Evolutionary conservation across 2,329 filamentous ascomycete genomes (phyloP), one percentile per base, ranked within the genome.

Genomic region (Aspergillus sp.): DNA sequence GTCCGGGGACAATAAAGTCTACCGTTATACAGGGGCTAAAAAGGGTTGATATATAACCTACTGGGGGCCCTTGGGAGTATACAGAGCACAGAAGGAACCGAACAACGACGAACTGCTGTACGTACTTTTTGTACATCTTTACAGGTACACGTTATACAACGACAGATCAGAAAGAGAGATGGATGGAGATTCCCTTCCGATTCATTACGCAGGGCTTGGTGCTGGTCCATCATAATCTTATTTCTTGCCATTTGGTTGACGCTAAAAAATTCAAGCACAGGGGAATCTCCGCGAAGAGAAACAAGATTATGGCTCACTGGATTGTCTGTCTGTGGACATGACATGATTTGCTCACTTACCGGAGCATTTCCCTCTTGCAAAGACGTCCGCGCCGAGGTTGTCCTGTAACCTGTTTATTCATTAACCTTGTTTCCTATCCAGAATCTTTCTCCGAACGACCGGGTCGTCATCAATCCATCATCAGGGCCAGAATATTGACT

Each of bases 111-210:
- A 30, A 30, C 25, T 57, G 55, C 41, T 58, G 55, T 9, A 59
- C 56, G 10, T 30, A 30, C 25, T 30, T 30, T 20, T 30, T 44
- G 19, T 56, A 58, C 41, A 58, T 55, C 32, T 49, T 33, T n/a
- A 53, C 55, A 46, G 49, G 5, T 23, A 41, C 17, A 30, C 10
- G 25, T 30, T 30, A 30, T 30, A 30, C 25, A 30, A 30, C 10
- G 9, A 30, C 10, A 30, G 25, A 30, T 30, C 35, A 22, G 17
- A 20, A 19, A 41, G 17, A 19, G 7, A 15, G n/a, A 17, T 38
- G 19, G 4, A 10, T 19, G 19, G 19, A 30, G 9, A 30, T 30
- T 12, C 25, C 12, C 10, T 30, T 30, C 25, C 10, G 4, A 17
- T 12, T 20, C 15, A 19, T 39, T 39, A 20, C 37, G 19, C 17